These are phyloP conservation scores for Sugiyamaella mastotermitis DNA, from an alignment of 805 yeast species.

Conservation along the genomic window DNA sequence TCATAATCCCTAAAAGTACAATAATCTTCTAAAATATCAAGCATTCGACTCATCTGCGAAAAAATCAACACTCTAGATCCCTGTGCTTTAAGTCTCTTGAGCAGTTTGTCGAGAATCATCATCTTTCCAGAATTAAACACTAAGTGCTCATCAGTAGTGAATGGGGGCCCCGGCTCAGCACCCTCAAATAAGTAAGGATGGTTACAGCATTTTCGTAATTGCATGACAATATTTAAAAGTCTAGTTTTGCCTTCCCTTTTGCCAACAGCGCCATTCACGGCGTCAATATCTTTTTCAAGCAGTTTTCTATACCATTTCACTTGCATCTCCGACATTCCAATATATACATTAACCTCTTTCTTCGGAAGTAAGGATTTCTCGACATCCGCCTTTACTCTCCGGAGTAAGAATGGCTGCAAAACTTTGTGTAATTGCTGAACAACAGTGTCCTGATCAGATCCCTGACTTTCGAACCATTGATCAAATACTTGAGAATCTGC, in stretches of 20 bases:
- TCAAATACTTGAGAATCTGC: constrained; percentile 88
- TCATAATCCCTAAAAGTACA: constrained; percentile 78
- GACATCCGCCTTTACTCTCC: constrained; percentile 90
- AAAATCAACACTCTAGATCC: constrained; percentile 90
- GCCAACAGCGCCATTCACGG: constrained; percentile 88
- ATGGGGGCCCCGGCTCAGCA: constrained; percentile 99
- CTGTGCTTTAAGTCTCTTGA: constrained; percentile 61
- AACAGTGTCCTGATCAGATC: constrained; percentile 62
- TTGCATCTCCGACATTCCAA: constrained; percentile 98
- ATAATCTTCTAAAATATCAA: constrained; percentile 89
- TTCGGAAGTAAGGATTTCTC: constrained; percentile 87
- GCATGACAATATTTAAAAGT: constrained; percentile 91
- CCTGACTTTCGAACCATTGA: constrained; percentile 69
- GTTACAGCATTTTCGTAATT: constrained; percentile 90
- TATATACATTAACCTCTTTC: constrained; percentile 80
- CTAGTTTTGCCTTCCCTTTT: constrained; percentile 83
- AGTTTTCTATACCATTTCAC: constrained; percentile 81
- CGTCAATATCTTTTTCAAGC: constrained; percentile 88
- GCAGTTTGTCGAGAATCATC: constrained; percentile 79
- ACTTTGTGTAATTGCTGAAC: constrained; percentile 87
- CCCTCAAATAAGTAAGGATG: constrained; percentile 97
- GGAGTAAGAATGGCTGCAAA: constrained; percentile 75
- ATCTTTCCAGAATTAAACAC: constrained; percentile 84
- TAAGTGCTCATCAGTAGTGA: constrained; percentile 89
- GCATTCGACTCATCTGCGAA: constrained; percentile 86